Conservation (phyloP, 1,139 yeast species). For the Blastobotrys proliferans region DNA sequence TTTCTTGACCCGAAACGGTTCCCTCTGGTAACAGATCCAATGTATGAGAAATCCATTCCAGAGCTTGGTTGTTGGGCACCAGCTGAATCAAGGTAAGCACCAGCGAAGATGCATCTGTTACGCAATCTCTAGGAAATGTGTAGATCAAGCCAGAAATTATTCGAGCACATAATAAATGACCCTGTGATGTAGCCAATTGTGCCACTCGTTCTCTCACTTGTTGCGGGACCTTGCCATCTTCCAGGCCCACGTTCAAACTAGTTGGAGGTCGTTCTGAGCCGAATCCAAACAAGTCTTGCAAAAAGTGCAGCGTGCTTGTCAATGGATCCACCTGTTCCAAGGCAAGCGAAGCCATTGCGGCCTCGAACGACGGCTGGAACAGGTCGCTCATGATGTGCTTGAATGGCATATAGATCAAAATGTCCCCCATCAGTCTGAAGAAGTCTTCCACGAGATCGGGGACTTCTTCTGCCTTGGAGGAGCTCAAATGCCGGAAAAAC, state of each 20-base stretch:
- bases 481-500: conserved; percentile 38
- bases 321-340: conserved; percentile 72
- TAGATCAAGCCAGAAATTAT: conserved; percentile 65
- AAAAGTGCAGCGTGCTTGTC: conserved; percentile 63
- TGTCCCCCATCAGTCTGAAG: conserved; percentile 76
- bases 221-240: conserved; percentile 50
- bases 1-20: conserved; percentile 63
- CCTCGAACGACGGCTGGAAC: conserved; percentile 54
- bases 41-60: conserved; percentile 60
- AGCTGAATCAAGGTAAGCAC: conserved; percentile 62
- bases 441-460: conserved; percentile 87
- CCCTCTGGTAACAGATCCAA: conserved; percentile 51
- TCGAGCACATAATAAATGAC: conserved; percentile 51
- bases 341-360: conserved; percentile 54
- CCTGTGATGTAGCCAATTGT: conserved; percentile 45
- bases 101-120: conserved; percentile 72
- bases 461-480: conserved; percentile 38
- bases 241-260: conserved; percentile 40
- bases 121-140: conserved; percentile 66
- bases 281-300: conserved; percentile 79
- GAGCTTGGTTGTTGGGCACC: conserved; percentile 41
- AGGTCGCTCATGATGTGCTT: conserved; percentile 56
- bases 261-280: conserved; percentile 79
- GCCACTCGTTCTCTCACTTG: conserved; percentile 50
- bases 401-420: conserved; percentile 73